Percentiles rank a stretch among this genome's conserved stretches.
Conservation (phyloP, 257 asterid species). For the Ligustrum vulgare region DNA sequence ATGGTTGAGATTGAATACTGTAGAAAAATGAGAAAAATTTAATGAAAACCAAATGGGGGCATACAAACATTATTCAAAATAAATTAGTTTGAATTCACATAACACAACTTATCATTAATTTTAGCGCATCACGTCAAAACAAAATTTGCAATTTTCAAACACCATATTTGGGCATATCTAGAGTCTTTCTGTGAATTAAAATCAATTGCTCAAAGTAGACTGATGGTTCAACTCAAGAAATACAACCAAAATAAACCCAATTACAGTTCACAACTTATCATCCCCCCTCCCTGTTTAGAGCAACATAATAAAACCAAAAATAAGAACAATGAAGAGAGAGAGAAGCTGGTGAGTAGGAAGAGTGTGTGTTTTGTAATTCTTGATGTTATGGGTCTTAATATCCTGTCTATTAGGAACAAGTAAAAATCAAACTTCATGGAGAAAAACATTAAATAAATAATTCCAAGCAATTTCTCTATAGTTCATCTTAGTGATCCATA, state of each 20-base stretch:
- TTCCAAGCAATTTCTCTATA: constrained; percentile 1
- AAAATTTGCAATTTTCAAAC: neutral
- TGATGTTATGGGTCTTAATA: constrained; percentile 57
- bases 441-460: constrained; percentile 9
- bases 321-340: constrained; percentile 7
- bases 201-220: neutral
- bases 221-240: neutral
- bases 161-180: neutral
- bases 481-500: neutral
- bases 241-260: neutral
- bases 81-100: neutral
- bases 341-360: constrained; percentile 94
- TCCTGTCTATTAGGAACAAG: constrained; percentile 55
- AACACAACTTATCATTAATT: neutral
- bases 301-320: constrained; percentile 3
- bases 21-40: too few relatives aligned
- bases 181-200: neutral
- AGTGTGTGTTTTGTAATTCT: constrained; percentile 54
- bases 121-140: neutral
- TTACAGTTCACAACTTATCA: constrained; percentile 6
- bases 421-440: neutral
- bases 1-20: too few relatives aligned
- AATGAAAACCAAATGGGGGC: neutral
- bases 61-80: neutral
- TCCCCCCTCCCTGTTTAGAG: constrained; percentile 10